These are phyloP conservation scores for Penicillium samsonianum DNA, from an alignment of 495 filamentous ascomycete species.

Conservation along the genomic window DNA sequence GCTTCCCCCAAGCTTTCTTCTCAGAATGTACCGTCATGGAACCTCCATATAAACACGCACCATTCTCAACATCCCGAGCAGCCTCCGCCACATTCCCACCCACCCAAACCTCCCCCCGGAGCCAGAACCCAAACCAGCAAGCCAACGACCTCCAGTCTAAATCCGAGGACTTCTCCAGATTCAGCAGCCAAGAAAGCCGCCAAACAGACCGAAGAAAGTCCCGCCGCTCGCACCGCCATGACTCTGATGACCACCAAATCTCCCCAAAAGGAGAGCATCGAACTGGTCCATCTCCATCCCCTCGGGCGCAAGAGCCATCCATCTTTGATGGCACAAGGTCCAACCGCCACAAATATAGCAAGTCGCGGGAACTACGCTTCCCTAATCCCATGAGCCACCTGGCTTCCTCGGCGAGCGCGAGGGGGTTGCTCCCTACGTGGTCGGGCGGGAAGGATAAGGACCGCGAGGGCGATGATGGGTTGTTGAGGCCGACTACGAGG, in stretches of 20 bases:
- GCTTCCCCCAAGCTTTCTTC: not conserved
- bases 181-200: not conserved
- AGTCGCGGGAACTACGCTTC: conserved; percentile 40
- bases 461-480: conserved; percentile 35
- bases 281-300: conserved; percentile 1
- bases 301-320: conserved; percentile 15
- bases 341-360: conserved; percentile 37
- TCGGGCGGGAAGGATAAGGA: conserved; percentile 37
- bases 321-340: conserved; percentile 26
- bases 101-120: conserved; percentile 19
- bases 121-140: conserved; percentile 31
- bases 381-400: conserved; percentile 43
- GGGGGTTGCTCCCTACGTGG: conserved; percentile 40
- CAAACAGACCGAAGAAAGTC: not conserved
- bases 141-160: conserved; percentile 17
- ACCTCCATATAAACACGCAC: conserved; percentile 10
- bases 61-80: conserved; percentile 3
- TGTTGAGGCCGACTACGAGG: conserved; percentile 35
- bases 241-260: conserved; percentile 4
- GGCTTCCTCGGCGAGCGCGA: conserved; percentile 37
- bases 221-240: not conserved
- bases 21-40: conserved; percentile 30
- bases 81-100: conserved; percentile 10
- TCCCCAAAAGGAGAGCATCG: conserved; percentile 7
- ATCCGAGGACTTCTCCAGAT: conserved; percentile 24